Evolutionary conservation across 345 rosid species (phyloP).

Genomic region (Aquilaria sinensis): DNA sequence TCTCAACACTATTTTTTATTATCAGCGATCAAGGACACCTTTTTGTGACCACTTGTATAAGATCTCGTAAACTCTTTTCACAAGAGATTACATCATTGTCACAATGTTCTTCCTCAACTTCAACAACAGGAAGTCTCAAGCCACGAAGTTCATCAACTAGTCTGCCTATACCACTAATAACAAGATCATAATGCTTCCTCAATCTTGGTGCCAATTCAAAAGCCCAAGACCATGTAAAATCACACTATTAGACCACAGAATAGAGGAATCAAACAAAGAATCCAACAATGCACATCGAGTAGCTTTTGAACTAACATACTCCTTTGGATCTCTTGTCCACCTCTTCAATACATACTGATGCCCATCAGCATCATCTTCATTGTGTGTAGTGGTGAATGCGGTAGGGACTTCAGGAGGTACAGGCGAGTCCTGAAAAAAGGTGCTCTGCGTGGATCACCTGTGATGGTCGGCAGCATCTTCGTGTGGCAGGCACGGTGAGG

Average conservation of each 20-base stretch:
- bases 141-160: neutral
- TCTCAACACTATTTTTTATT: neutral
- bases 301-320: neutral
- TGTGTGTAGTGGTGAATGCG: too few relatives aligned
- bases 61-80: neutral
- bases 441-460: too few relatives aligned
- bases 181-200: neutral
- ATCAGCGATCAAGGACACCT: neutral
- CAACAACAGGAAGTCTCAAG: neutral
- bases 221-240: neutral
- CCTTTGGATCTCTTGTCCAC: constrained; percentile 1
- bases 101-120: neutral
- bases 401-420: too few relatives aligned
- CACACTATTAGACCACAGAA: neutral
- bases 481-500: too few relatives aligned
- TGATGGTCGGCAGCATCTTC: too few relatives aligned
- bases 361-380: too few relatives aligned
- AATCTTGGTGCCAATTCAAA: neutral
- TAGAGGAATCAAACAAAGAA: neutral
- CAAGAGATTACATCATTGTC: neutral
- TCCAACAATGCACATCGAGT: neutral
- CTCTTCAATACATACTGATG: neutral
- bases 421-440: too few relatives aligned
- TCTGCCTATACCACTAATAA: neutral
- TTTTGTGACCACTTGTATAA: neutral